Percentiles rank a stretch among this genome's conserved stretches.
phyloP scores from a whole-genome alignment of 2,329 filamentous ascomycete species.

The Colletotrichum phormii region DNA sequence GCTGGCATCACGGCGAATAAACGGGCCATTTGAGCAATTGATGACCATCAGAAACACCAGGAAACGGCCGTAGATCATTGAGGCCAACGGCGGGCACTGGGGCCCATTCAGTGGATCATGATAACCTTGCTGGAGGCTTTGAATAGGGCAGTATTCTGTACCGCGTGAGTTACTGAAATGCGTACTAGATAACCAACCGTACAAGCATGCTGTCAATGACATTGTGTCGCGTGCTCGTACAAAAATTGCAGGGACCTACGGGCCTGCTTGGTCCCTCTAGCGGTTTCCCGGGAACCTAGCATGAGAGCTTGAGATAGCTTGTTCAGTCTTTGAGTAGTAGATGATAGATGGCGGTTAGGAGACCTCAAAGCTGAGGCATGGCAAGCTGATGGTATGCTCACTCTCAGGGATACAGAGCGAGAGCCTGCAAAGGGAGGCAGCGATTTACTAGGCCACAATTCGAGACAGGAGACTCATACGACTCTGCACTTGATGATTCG shows the following conservation, averaged over 20 bases:
- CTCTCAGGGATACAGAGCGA: background rate
- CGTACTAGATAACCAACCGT: no score
- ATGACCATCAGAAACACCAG: background rate
- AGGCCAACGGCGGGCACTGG: background rate
- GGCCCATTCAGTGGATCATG: background rate
- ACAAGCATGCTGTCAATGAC: no score
- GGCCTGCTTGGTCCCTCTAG: background rate
- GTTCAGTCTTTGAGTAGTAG: background rate
- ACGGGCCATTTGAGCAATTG: background rate
- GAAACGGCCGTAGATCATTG: background rate
- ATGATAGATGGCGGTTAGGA: no score
- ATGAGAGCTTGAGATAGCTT: background rate
- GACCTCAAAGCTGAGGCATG: background rate
- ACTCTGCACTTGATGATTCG: background rate
- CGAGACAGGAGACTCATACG: background rate
- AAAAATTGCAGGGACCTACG: background rate
- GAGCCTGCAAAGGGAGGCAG: background rate
- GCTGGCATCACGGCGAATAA: background rate
- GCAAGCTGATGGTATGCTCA: background rate
- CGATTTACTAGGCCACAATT: background rate
- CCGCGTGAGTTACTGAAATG: no score
- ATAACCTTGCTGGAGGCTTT: no score
- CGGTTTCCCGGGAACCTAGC: background rate
- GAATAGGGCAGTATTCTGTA: no score
- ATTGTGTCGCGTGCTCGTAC: background rate